These are phyloP conservation scores for Lachnellula cervina DNA, from an alignment of 2,329 filamentous ascomycete species.

Conservation along the genomic window DNA sequence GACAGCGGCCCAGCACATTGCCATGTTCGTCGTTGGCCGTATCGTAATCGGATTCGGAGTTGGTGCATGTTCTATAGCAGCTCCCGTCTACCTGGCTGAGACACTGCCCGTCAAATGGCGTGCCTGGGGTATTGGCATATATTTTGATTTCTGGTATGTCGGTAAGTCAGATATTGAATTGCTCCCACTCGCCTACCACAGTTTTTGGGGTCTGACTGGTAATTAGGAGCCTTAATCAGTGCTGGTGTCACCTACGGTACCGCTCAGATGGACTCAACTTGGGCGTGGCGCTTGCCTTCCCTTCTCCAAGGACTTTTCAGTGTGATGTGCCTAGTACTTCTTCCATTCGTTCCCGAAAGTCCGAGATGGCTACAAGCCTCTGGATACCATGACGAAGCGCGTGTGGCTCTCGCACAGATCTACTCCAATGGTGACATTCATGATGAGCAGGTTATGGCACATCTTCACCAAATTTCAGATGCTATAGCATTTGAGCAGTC, in stretches of 20 bases:
- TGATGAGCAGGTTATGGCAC: conserved; percentile 39
- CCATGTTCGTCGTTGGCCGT: conserved; percentile 21
- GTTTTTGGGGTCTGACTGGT: conserved; percentile 2
- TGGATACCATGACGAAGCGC: conserved; percentile 46
- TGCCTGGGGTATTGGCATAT: conserved; percentile 33
- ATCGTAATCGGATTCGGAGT: conserved; percentile 23
- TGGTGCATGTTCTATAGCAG: conserved; percentile 1
- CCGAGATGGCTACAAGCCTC: conserved; percentile 56
- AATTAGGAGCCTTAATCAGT: conserved; percentile 31
- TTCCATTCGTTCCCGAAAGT: conserved; percentile 41
- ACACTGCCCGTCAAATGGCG: conserved; percentile 42
- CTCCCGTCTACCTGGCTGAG: conserved; percentile 45
- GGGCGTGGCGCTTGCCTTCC: conserved; percentile 34
- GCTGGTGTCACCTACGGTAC: conserved; percentile 34
- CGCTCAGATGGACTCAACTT: conserved; percentile 31
- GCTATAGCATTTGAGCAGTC: conserved; percentile 38
- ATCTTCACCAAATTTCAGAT: conserved; percentile 39
- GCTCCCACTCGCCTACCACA: background rate
- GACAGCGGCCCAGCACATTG: conserved; percentile 21
- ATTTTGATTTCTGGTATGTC: background rate
- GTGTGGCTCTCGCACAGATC: conserved; percentile 41
- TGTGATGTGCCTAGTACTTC: conserved; percentile 13
- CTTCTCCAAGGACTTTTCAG: conserved; percentile 27
- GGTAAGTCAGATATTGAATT: background rate
- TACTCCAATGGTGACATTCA: conserved; percentile 49